phyloP scores from a whole-genome alignment of 495 filamentous ascomycete genomes.

The Penicillium nucicola region DNA sequence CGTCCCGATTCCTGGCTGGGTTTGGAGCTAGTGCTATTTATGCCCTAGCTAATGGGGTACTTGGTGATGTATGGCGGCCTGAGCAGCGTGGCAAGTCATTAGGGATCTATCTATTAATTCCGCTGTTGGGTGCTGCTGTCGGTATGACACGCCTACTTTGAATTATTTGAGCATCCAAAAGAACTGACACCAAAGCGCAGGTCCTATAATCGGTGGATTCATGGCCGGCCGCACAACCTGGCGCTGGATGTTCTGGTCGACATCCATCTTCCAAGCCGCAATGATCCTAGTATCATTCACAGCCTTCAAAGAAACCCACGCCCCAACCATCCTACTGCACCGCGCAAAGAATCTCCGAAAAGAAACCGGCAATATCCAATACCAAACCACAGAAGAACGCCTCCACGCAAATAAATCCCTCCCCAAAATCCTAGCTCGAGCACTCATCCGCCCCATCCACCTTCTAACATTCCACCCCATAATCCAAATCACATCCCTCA shows the following conservation, averaged over 20 bases:
- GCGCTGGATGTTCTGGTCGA: slow-evolving; percentile 54
- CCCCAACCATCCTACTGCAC: slow-evolving; percentile 49
- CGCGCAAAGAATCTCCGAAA: slow-evolving; percentile 51
- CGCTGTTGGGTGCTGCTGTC: slow-evolving; percentile 52
- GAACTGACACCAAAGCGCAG: slow-evolving; percentile 5
- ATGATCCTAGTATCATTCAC: slow-evolving; percentile 15
- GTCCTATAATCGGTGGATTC: slow-evolving; percentile 49
- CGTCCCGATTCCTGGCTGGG: slow-evolving; percentile 45
- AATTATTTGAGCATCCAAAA: too few relatives aligned
- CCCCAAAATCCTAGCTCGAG: slow-evolving; percentile 18
- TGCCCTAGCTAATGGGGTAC: slow-evolving; percentile 41
- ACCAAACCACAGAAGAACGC: slow-evolving; percentile 10
- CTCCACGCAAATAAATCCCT: slow-evolving; percentile 9
- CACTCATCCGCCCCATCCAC: slow-evolving; percentile 43
- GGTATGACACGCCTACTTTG: slow-evolving; percentile 13
- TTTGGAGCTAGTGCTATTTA: slow-evolving; percentile 44
- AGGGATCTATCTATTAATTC: slow-evolving; percentile 52
- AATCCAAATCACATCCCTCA: slow-evolving; percentile 49
- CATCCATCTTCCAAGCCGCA: slow-evolving; percentile 23
- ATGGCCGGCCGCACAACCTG: slow-evolving; percentile 55
- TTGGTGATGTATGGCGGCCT: slow-evolving; percentile 34
- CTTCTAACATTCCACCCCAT: slow-evolving; percentile 51
- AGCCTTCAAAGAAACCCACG: slow-evolving; percentile 57
- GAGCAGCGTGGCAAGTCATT: slow-evolving; percentile 56
- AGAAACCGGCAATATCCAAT: slow-evolving; percentile 52